Base-by-base conservation (phyloP, 345 rosid species). In the Eucalyptus tenuipes region DNA sequence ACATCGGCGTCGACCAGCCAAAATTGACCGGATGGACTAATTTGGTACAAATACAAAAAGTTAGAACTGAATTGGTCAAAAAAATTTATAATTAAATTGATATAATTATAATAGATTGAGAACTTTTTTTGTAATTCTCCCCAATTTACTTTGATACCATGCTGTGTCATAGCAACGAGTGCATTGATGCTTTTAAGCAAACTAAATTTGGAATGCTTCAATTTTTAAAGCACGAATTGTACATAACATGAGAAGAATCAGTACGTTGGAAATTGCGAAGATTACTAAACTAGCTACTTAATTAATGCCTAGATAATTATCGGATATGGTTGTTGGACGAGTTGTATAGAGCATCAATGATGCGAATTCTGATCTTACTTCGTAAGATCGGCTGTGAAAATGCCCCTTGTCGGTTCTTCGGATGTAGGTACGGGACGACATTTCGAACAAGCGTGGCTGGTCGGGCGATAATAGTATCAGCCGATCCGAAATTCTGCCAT, bases 401-500 rank as follows among this genome's bases (percentile, higher is more conserved):
- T 55, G 7, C 20, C 37, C 20, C 33, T 87, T 45, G 13, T 37
- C 68, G 40, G 42, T n/a, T 49, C 6, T 31, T 7, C 31, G 25
- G 27, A n/a, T 42, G 75, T 9, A 89, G 90, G 61, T 88, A 88
- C 20, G 90, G 91, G 87, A 90, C 50, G 49, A 86, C 91, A 33
- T 92, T 89, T 81, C 68, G 80, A 31, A 90, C 91, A 7, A 90
- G 79, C 31, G 42, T 92, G 31, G 88, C 87, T 5, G 91, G 90
- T 16, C 49, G 79, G 81, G 85, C 85, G 20, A 66, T 92, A 27
- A 87, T 90, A n/a, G 86, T 90, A 8, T 88, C 89, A 27, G 90
- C 91, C 1, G 92, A 92, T 40, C 48, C 92, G 29, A 88, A 88
- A 18, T 59, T 88, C 49, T 89, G 91, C 86, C 87, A 87, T 50